These are phyloP conservation scores for Dactylellina parvicollis DNA, from an alignment of 2,329 filamentous ascomycete genomes.

Conservation along the genomic window DNA sequence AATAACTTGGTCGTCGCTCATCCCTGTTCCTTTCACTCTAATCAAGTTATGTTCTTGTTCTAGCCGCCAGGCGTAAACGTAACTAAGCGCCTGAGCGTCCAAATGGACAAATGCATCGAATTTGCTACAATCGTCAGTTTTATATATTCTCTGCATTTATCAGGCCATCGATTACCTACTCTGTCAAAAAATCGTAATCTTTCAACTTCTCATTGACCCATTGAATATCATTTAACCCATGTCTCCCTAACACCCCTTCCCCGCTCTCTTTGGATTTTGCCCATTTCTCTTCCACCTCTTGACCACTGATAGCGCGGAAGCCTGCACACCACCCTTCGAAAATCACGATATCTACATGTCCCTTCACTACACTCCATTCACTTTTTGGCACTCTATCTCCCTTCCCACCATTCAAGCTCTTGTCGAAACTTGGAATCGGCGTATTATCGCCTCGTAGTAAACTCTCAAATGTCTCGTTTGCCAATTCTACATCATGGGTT, in stretches of 20 bases:
- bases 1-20: constrained; percentile 82
- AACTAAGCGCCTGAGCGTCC: constrained; percentile 76
- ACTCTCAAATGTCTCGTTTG: constrained; percentile 54
- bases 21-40: constrained; percentile 74
- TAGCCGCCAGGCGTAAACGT: constrained; percentile 84
- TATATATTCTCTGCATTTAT: not conserved
- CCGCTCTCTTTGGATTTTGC: constrained; percentile 3
- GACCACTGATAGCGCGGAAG: constrained; percentile 73
- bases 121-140: constrained; percentile 1
- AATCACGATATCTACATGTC: constrained; percentile 72
- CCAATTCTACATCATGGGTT: constrained; percentile 79
- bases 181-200: constrained; percentile 13
- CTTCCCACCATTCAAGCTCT: constrained; percentile 77
- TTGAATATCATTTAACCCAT: constrained; percentile 6
- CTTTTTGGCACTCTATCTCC: constrained; percentile 75
- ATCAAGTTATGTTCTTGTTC: constrained; percentile 81
- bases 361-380: constrained; percentile 71
- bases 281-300: constrained; percentile 66
- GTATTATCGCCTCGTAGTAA: constrained; percentile 61
- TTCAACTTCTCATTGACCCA: constrained; percentile 22
- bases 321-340: constrained; percentile 95
- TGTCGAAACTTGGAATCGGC: constrained; percentile 81
- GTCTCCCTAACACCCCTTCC: constrained; percentile 7
- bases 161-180: not conserved
- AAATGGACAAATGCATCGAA: constrained; percentile 37